Evolutionary conservation across 352 stramenopile genomes (phyloP).

Genomic region (Halophytophthora polymorphica): DNA sequence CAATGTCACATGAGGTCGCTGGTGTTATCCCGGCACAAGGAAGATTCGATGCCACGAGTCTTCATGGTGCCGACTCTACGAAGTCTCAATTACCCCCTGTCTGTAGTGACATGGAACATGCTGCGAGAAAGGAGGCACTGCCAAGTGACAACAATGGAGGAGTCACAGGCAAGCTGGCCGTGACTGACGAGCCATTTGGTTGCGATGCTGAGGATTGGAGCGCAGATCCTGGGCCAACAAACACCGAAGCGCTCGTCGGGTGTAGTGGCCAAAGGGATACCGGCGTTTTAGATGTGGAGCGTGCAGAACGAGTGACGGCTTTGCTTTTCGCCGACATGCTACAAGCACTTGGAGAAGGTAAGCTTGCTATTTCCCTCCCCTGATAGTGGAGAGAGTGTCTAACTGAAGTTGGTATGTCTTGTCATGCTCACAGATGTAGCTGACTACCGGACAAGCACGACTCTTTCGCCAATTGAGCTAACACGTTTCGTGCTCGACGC

Average conservation of each 20-base stretch:
- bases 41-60: too few species aligned
- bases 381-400: not conserved
- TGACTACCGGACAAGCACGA: not conserved
- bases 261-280: not conserved
- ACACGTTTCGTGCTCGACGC: not conserved
- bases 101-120: too few species aligned
- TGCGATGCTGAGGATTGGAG: too few species aligned
- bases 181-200: too few species aligned
- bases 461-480: not conserved
- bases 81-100: too few species aligned
- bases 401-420: constrained; percentile 4
- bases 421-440: not conserved
- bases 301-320: constrained; percentile 15
- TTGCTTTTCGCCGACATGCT: constrained; percentile 24
- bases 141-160: too few species aligned
- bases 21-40: too few species aligned
- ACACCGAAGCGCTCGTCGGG: not conserved
- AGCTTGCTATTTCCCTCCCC: not conserved
- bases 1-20: too few species aligned
- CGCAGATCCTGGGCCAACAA: not conserved
- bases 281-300: not conserved
- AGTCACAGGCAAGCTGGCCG: too few species aligned
- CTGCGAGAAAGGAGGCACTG: too few species aligned
- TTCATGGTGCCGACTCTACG: too few species aligned
- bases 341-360: constrained; percentile 17